Evolutionary conservation across 345 rosid genomes (phyloP).

Genomic region (Noccaea caerulescens): DNA sequence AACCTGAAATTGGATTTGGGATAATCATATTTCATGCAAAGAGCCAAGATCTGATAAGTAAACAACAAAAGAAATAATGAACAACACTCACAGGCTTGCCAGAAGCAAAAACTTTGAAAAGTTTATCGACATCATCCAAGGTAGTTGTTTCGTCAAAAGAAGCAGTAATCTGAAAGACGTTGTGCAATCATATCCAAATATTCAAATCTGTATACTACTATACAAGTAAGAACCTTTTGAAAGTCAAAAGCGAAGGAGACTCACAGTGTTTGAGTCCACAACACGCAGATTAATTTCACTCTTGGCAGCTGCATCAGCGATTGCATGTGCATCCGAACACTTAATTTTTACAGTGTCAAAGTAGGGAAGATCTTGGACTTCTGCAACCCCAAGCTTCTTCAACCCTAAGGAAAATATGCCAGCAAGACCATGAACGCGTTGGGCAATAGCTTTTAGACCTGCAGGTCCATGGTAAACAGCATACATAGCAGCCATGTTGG

Average conservation of each 20-base stretch:
- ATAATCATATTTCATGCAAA: constrained; percentile 26
- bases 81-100: constrained; percentile 77
- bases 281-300: constrained; percentile 78
- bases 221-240: background rate
- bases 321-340: constrained; percentile 77
- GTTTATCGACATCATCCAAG: constrained; percentile 88
- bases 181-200: constrained; percentile 8
- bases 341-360: constrained; percentile 95
- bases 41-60: constrained; percentile 7
- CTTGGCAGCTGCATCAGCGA: constrained; percentile 77
- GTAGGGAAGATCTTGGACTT: constrained; percentile 86
- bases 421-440: constrained; percentile 96
- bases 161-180: constrained; percentile 69
- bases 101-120: constrained; percentile 71
- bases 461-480: constrained; percentile 98
- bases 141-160: constrained; percentile 96
- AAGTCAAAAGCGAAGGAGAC: constrained; percentile 42
- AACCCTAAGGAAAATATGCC: constrained; percentile 81
- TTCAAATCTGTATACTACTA: constrained; percentile 4
- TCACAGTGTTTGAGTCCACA: constrained; percentile 80
- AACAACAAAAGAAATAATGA: constrained; percentile 27
- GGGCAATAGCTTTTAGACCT: constrained; percentile 79
- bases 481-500: constrained; percentile 98
- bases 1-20: constrained; percentile 53
- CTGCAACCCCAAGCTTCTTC: constrained; percentile 83